Evolutionary conservation across 495 filamentous ascomycete species (phyloP), one percentile per base, ranked within the genome.

Genomic region (Xylaria intraflava): DNA sequence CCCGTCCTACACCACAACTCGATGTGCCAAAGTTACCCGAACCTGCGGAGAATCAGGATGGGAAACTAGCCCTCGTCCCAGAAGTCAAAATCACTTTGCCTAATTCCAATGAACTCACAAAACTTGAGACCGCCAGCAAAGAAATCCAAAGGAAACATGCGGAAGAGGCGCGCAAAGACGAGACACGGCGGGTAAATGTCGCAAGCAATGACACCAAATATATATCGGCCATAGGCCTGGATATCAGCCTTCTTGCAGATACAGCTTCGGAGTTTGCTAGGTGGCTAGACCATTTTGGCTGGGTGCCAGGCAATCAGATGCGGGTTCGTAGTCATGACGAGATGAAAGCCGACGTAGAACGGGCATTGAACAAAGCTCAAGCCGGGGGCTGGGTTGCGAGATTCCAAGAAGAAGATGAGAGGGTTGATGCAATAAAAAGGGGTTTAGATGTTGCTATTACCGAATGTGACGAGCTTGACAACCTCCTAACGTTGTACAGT

Each of bases 401-500:
- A 58, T 80, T 95, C 46, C 88, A 92, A 62, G 89, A 89, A 62
- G 87, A 93, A 60, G 93, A 96, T 62, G 89, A 92, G 51, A 81
- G 90, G 54, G 83, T 95, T 3, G 85, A 87, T 29, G 83, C 83
- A 45, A 83, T 98, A 50, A 89, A 89, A 48, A 80, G 75, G 52
- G 78, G 95, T 47, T 85, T 98, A 33, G 92, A 97, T 64, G 81
- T 83, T 52, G 87, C 89, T 6, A 89, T 97, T 57, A 79, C 85
- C 26, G 93, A 98, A 69, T 96, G 93, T 59, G 93, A 98, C 49
- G 91, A 96, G 69, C 75, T 98, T 33, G 93, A 98, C 62, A 90
- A 92, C 51, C 72, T 97, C 39, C 70, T 98, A 41, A 97, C 91
- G 1, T 72, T 98, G 26, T 98, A 98, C 69, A 86, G 86, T 35